These are phyloP conservation scores for Colletotrichum tabaci DNA, from an alignment of 2,329 filamentous ascomycete genomes.

Conservation along the genomic window DNA sequence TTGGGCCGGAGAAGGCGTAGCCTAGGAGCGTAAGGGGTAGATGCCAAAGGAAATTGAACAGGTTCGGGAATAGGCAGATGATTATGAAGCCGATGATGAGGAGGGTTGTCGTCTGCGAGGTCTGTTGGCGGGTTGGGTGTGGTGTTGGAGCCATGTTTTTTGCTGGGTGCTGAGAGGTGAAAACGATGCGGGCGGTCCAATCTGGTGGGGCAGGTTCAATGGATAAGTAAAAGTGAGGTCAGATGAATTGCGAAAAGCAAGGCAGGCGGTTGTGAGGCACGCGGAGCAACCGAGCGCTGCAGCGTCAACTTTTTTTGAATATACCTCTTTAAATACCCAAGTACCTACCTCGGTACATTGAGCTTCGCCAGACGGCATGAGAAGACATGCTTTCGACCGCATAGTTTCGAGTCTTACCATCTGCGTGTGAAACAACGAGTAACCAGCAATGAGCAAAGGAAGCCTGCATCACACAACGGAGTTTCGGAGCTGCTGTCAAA, in stretches of 20 bases:
- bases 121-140: slow-evolving; percentile 50
- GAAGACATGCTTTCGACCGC: not conserved
- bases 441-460: not conserved
- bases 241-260: slow-evolving; percentile 36
- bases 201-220: slow-evolving; percentile 41
- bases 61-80: slow-evolving; percentile 65
- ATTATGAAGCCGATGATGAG: slow-evolving; percentile 65
- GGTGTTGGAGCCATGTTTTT: slow-evolving; percentile 57
- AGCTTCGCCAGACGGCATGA: not conserved
- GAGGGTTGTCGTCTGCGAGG: slow-evolving; percentile 59
- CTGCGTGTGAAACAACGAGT: not conserved
- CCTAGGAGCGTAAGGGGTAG: slow-evolving; percentile 61
- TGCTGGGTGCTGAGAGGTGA: slow-evolving; percentile 34
- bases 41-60: slow-evolving; percentile 68
- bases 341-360: too few species aligned
- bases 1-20: slow-evolving; percentile 48
- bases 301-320: not conserved
- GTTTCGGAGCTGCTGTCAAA: not conserved
- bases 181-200: slow-evolving; percentile 33
- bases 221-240: slow-evolving; percentile 37
- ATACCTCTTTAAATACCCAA: too few species aligned
- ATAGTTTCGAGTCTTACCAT: not conserved
- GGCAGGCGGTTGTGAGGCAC: slow-evolving; percentile 20
- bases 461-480: not conserved
- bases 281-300: not conserved